Evolutionary conservation across 176 grass and related monocot genomes (phyloP).

Genomic region (Carex pumila): DNA sequence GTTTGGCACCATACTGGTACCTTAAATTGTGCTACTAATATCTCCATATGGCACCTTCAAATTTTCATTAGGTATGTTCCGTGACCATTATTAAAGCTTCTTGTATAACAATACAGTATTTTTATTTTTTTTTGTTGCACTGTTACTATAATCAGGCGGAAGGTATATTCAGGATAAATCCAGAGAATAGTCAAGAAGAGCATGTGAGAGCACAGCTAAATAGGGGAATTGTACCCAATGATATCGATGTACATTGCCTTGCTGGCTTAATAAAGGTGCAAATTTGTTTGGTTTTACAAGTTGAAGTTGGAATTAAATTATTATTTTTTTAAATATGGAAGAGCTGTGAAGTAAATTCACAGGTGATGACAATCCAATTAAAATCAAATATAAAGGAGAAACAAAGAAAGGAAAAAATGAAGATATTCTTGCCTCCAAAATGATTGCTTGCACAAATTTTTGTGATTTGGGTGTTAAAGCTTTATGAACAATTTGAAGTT

Average conservation of each 20-base stretch:
- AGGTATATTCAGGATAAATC: constrained; percentile 91
- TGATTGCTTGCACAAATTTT: not conserved
- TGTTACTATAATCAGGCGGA: constrained; percentile 41
- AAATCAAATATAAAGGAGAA: not conserved
- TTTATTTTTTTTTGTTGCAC: not conserved
- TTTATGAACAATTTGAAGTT: not conserved
- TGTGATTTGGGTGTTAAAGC: not conserved
- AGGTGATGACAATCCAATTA: not conserved
- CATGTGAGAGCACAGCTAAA: constrained; percentile 76
- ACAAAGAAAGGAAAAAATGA: not conserved
- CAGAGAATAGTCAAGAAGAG: constrained; percentile 88
- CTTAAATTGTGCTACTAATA: not conserved
- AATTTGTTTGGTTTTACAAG: not conserved
- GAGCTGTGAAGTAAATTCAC: not conserved
- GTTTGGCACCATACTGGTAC: not conserved
- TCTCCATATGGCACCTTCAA: not conserved
- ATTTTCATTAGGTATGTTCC: not conserved
- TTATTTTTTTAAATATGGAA: not conserved
- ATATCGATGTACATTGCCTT: constrained; percentile 90
- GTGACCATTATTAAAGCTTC: not conserved
- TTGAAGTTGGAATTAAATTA: not conserved
- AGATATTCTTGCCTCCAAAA: not conserved
- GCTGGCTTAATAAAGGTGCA: constrained; percentile 87
- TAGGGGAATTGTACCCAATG: constrained; percentile 60
- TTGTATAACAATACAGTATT: not conserved